Conservation (phyloP, 768 basidiomycete genomes). For the Naematelia aurantialba region DNA sequence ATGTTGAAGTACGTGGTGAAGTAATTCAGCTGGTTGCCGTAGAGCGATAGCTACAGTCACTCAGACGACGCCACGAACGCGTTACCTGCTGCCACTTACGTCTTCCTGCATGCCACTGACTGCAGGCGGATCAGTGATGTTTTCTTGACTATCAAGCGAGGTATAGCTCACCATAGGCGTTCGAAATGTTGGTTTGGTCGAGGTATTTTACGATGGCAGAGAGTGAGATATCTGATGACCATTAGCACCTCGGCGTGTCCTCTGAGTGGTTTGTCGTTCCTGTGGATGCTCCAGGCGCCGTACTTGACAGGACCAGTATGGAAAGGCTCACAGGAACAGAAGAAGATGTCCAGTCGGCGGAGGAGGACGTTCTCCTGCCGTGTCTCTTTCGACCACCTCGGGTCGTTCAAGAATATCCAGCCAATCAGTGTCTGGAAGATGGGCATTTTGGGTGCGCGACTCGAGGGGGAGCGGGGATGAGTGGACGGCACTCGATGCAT, state of each 20-base stretch:
- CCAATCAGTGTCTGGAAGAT: neutral
- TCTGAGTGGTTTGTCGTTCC: neutral
- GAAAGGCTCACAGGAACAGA: constrained; percentile 9
- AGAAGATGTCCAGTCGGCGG: constrained; percentile 10
- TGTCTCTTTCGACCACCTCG: constrained; percentile 5
- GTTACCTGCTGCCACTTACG: neutral
- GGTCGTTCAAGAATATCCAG: constrained; percentile 5
- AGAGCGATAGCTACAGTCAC: neutral
- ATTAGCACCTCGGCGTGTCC: neutral
- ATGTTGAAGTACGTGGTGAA: constrained; percentile 18
- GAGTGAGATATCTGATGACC: constrained; percentile 3
- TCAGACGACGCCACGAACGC: neutral
- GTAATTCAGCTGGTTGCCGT: constrained; percentile 10
- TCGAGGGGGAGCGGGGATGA: too few relatives aligned
- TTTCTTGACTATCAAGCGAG: neutral
- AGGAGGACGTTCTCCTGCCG: neutral
- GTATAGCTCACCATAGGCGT: neutral
- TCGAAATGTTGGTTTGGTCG: constrained; percentile 13
- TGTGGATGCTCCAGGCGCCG: neutral
- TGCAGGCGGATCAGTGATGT: neutral
- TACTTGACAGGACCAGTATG: neutral
- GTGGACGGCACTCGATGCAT: too few relatives aligned
- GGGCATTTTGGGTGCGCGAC: constrained; percentile 1
- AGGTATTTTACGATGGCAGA: constrained; percentile 11
- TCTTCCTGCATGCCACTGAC: constrained; percentile 19